Conservation (phyloP, 1,284 basidiomycete genomes). For the Cutaneotrichosporon arboriforme region DNA sequence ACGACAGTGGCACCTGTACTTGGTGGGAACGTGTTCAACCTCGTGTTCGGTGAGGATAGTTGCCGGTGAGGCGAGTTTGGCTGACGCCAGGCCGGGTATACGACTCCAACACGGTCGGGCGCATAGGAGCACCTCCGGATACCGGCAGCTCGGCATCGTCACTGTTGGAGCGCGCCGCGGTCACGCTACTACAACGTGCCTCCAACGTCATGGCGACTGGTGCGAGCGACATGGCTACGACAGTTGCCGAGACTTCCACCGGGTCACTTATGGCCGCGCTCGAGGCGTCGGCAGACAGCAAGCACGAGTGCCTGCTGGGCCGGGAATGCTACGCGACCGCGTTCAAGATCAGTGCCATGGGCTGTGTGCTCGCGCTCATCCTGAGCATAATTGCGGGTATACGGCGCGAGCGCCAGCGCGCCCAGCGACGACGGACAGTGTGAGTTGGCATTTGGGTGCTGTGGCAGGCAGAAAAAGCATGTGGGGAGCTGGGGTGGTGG, state of each 20-base stretch:
- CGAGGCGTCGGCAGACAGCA: neutral
- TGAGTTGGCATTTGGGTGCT: neutral
- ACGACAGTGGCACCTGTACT: slow-evolving; percentile 68
- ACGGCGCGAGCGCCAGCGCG: slow-evolving; percentile 30
- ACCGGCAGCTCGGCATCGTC: neutral
- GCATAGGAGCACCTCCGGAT: neutral
- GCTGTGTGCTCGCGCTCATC: slow-evolving; percentile 34
- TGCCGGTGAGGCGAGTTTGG: neutral
- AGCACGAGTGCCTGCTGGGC: slow-evolving; percentile 35
- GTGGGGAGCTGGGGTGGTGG: too few species aligned
- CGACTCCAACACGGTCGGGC: slow-evolving; percentile 59
- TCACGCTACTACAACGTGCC: too few species aligned
- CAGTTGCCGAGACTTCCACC: neutral
- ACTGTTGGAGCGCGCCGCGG: too few species aligned
- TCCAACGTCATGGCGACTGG: too few species aligned
- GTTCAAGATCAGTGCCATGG: slow-evolving; percentile 38
- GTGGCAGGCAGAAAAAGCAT: too few species aligned
- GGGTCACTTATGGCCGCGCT: neutral
- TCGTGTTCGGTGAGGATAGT: slow-evolving; percentile 61
- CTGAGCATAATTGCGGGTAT: slow-evolving; percentile 36
- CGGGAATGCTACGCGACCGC: slow-evolving; percentile 41
- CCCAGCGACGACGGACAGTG: slow-evolving; percentile 9
- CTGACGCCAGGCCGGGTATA: slow-evolving; percentile 52
- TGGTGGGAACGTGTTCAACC: slow-evolving; percentile 76
- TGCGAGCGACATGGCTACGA: neutral